A percentile compares a stretch with the other conserved stretches of the same genome.
phyloP scores from a whole-genome alignment of 176 grass and related monocot species.

The Oryza meridionalis region DNA sequence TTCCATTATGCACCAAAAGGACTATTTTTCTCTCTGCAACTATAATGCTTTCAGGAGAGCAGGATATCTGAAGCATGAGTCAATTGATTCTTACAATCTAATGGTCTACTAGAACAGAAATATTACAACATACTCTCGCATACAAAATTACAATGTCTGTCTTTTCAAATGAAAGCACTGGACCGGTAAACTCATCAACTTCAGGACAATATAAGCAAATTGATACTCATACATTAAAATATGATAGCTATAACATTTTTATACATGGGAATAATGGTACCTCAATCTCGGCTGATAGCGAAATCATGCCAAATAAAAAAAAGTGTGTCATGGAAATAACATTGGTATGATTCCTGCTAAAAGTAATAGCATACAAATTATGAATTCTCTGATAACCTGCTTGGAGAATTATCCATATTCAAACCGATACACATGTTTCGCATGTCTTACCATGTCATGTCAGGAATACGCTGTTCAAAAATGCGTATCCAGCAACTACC shows the following conservation, averaged over 20 bases:
- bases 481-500: slow-evolving; percentile 65
- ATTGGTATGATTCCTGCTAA: not conserved
- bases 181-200: not conserved
- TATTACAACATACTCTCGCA: not conserved
- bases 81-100: not conserved
- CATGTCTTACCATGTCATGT: slow-evolving; percentile 47
- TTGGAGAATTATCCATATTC: not conserved
- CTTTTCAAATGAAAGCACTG: not conserved
- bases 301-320: not conserved
- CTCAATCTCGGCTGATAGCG: not conserved
- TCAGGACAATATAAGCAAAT: not conserved
- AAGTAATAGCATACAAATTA: not conserved
- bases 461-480: slow-evolving; percentile 66
- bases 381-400: no score
- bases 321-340: not conserved
- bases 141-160: not conserved
- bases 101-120: no score
- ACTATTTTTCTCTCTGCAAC: not conserved
- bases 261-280: no score
- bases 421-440: not conserved
- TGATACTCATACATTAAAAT: not conserved
- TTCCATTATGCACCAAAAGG: not conserved
- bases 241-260: not conserved
- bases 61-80: not conserved
- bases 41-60: not conserved